Base-by-base conservation (phyloP, 2,329 filamentous ascomycete genomes). In the Didymella exigua region DNA sequence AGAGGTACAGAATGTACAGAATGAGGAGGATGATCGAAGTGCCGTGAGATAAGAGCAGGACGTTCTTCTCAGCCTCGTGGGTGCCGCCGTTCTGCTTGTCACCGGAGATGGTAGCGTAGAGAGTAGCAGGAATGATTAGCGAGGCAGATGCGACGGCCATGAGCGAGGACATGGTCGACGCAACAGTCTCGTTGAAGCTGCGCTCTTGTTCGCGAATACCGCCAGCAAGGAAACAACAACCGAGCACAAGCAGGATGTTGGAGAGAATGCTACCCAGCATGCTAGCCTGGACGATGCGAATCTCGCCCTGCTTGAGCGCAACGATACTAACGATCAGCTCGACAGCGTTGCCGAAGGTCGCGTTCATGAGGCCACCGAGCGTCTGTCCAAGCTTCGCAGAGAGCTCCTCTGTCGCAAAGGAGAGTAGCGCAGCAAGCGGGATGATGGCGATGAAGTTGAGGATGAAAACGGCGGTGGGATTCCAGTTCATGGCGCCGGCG, bases 211-310 rank as follows among this genome's bases (percentile, higher is more conserved):
- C 75, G 47, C 72, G 70, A 42, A 80, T 70, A 24, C 80, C 80
- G 30, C 78, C 80, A 23, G 79, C 75, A 50, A 82, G 74, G 75
- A 82, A 82, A 67, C 80, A 82, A 75, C 79, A 82, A 31, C 80
- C 80, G 18, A 82, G 76, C 31, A 82, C 93, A 19, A 98, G 85
- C 7, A 98, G 83, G 61, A 97, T 88, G 76, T 98, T 98, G 62
- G 93, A 97, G 33, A 98, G 82, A 66, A 98, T 96, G 69, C 90
- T 96, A 42, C 95, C 93, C 29, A 98, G 86, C 93, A 98, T 98
- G 61, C 91, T 96, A 18, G 93, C 89, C 78, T 98, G 95, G n/a
- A 98, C 93, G 62, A 98, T 93, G 67, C 93, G 88, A 71, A 97
- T 96, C 77, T 98, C 89, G 60, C 87, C 86, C 66, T 95, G 86